phyloP scores from a whole-genome alignment of 768 basidiomycete genomes.

The Naganishia vaughanmartiniae region DNA sequence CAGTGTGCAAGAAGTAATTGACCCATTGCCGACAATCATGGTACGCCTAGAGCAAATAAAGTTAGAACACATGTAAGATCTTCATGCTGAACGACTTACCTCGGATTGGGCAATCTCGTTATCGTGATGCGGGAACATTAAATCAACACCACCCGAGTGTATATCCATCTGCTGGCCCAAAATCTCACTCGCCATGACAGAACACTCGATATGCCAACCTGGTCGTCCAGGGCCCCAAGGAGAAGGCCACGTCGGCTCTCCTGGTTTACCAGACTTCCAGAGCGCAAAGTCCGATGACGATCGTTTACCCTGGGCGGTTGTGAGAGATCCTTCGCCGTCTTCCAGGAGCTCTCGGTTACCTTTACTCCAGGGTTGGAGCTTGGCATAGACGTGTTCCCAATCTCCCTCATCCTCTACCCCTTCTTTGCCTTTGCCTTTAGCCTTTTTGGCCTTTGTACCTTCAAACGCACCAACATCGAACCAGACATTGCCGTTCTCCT shows the following conservation, averaged over 20 bases:
- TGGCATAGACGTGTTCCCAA: conserved; percentile 73
- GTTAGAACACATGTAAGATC: not conserved
- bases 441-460: conserved; percentile 57
- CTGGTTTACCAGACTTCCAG: conserved; percentile 95
- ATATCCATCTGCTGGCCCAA: conserved; percentile 92
- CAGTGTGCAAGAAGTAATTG: conserved; percentile 97
- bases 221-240: conserved; percentile 95
- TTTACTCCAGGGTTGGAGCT: conserved; percentile 93
- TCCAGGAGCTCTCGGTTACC: conserved; percentile 84
- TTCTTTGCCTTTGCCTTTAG: conserved; percentile 36
- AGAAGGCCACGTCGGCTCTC: conserved; percentile 94
- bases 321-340: conserved; percentile 82
- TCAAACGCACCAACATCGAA: conserved; percentile 86
- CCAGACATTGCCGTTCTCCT: conserved; percentile 77
- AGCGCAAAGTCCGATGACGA: conserved; percentile 92
- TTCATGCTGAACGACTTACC: conserved; percentile 53
- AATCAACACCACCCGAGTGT: conserved; percentile 93
- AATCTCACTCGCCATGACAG: conserved; percentile 91
- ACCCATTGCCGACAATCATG: conserved; percentile 91
- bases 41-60: conserved; percentile 65
- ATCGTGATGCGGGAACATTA: conserved; percentile 99
- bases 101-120: conserved; percentile 98
- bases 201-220: conserved; percentile 99
- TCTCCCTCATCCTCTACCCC: conserved; percentile 36
- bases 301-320: conserved; percentile 63